A percentile compares a stretch with the other conserved stretches of the same genome.
phyloP scores from a whole-genome alignment of 1,284 basidiomycete species.

The Ustilago tritici region DNA sequence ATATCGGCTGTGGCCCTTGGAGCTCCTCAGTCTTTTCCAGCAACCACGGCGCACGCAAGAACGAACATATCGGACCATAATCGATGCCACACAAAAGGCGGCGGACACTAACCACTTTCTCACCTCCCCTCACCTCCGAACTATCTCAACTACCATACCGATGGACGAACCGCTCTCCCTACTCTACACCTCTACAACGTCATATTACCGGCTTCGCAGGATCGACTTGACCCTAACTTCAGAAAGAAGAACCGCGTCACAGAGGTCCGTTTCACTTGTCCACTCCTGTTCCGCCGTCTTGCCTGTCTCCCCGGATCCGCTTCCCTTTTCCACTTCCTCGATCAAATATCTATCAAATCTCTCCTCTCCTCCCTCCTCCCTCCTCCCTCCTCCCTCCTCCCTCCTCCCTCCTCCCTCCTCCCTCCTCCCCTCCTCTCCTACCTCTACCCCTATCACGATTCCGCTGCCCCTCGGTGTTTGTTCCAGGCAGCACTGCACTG shows the following conservation, averaged over 20 bases:
- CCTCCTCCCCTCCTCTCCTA: background rate
- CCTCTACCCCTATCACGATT: background rate
- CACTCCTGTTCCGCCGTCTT: constrained; percentile 4
- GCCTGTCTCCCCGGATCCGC: constrained; percentile 4
- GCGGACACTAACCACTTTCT: constrained; percentile 38
- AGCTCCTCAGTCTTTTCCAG: background rate
- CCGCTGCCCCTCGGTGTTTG: background rate
- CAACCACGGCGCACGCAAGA: constrained; percentile 20
- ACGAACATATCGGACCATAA: background rate
- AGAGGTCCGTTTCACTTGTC: constrained; percentile 57
- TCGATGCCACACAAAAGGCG: constrained; percentile 39
- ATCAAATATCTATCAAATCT: background rate
- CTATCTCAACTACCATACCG: background rate
- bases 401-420: background rate
- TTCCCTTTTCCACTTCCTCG: background rate
- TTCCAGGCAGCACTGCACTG: constrained; percentile 22
- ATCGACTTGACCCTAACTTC: constrained; percentile 62
- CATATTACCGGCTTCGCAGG: constrained; percentile 28
- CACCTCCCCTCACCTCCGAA: constrained; percentile 14
- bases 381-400: background rate
- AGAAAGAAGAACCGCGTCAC: constrained; percentile 68
- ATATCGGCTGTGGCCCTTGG: background rate
- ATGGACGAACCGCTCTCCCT: constrained; percentile 6
- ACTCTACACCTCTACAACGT: constrained; percentile 16
- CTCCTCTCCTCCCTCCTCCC: background rate